Conservation (phyloP, 441 rosid genomes). For the Populus trichocarpa region DNA sequence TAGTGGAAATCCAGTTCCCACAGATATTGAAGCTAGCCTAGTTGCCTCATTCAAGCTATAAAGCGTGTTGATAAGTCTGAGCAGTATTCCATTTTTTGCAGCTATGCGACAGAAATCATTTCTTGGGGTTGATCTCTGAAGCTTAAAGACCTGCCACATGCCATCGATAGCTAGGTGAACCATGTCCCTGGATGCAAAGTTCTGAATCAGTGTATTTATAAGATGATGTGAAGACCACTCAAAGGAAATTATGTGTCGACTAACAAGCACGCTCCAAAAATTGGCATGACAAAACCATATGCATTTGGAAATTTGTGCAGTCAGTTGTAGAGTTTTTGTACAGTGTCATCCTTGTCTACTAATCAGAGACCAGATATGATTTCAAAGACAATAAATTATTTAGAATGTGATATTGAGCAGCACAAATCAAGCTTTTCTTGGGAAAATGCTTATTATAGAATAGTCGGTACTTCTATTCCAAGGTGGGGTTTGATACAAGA, state of each 20-base stretch:
- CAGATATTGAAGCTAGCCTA: no score
- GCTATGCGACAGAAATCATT: conserved; percentile 96
- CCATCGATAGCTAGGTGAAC: conserved; percentile 99
- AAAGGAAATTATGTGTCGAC: not conserved
- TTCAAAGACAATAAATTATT: not conserved
- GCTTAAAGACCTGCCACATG: conserved; percentile 99
- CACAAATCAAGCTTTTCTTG: not conserved
- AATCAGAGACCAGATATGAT: not conserved
- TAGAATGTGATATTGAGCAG: not conserved
- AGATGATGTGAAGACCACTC: not conserved
- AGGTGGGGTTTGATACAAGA: not conserved
- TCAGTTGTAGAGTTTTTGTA: not conserved
- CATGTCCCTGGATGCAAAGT: conserved; percentile 83
- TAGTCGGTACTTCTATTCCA: not conserved
- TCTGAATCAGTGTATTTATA: conserved; percentile 18
- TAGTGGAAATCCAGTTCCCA: conserved; percentile 42
- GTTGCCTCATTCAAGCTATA: conserved; percentile 54
- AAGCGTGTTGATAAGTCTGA: conserved; percentile 90
- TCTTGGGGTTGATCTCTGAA: conserved; percentile 86
- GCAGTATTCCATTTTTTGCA: conserved; percentile 88
- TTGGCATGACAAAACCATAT: not conserved
- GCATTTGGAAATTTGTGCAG: not conserved
- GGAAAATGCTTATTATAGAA: not conserved
- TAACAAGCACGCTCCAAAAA: not conserved
- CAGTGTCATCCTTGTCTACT: not conserved